Evolutionary conservation across 768 basidiomycete genomes (phyloP).

Genomic region (Termitomyces sp.): DNA sequence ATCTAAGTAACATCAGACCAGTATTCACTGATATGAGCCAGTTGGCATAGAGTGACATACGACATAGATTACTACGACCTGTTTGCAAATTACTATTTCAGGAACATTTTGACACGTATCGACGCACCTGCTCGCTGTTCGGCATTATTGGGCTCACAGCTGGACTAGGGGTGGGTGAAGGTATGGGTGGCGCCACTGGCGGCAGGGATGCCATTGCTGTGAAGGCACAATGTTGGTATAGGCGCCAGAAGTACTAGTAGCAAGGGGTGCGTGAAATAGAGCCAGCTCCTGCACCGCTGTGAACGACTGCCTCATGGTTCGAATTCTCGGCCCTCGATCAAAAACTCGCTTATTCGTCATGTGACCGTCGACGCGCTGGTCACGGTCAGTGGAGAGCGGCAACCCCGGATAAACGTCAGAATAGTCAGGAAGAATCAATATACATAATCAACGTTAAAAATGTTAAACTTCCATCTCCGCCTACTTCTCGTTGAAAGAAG

Average conservation of each 20-base stretch:
- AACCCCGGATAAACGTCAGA: too few relatives aligned
- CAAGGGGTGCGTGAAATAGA: not conserved
- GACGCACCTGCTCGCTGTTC: slow-evolving; percentile 64
- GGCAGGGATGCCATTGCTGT: slow-evolving; percentile 27
- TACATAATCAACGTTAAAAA: not conserved
- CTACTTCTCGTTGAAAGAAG: slow-evolving; percentile 3
- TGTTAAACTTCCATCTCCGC: slow-evolving; percentile 12
- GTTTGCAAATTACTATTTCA: slow-evolving; percentile 20
- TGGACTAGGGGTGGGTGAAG: slow-evolving; percentile 28
- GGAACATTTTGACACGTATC: slow-evolving; percentile 9
- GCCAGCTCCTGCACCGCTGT: slow-evolving; percentile 9
- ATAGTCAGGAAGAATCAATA: not conserved
- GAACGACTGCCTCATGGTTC: slow-evolving; percentile 18
- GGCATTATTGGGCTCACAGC: slow-evolving; percentile 46
- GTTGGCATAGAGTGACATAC: slow-evolving; percentile 35
- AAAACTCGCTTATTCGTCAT: slow-evolving; percentile 7
- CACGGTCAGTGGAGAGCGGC: too few relatives aligned
- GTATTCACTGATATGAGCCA: not conserved
- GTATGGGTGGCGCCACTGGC: slow-evolving; percentile 40
- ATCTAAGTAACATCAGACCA: slow-evolving; percentile 40
- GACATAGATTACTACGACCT: slow-evolving; percentile 75
- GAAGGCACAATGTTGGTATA: not conserved
- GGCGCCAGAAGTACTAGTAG: not conserved
- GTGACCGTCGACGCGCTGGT: slow-evolving; percentile 17
- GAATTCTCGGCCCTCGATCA: slow-evolving; percentile 5